phyloP scores from a whole-genome alignment of 2,329 filamentous ascomycete species.

The Aspergillus aculeatinus region DNA sequence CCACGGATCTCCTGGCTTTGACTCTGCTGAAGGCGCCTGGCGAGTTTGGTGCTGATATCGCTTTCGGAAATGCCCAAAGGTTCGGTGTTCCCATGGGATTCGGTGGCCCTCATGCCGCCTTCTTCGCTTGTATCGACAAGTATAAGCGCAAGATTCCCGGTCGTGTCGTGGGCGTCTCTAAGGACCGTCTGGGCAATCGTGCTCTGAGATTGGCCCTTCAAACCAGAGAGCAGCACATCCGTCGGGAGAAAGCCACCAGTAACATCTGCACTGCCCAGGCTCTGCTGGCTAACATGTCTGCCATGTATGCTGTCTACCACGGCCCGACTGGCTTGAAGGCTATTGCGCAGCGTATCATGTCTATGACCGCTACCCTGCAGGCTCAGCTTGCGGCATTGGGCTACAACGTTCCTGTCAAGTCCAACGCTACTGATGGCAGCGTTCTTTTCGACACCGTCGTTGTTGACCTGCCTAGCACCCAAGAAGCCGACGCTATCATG shows the following conservation, averaged over 20 bases:
- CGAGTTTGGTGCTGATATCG: slow-evolving; percentile 92
- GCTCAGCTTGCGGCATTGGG: slow-evolving; percentile 63
- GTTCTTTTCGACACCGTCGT: slow-evolving; percentile 79
- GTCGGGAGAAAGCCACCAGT: slow-evolving; percentile 93
- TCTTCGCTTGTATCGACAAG: slow-evolving; percentile 88
- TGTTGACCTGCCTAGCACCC: slow-evolving; percentile 56
- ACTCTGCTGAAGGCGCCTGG: slow-evolving; percentile 86
- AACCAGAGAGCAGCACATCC: slow-evolving; percentile 93
- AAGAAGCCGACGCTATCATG: slow-evolving; percentile 54
- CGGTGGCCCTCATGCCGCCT: slow-evolving; percentile 93
- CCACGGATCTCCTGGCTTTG: slow-evolving; percentile 83
- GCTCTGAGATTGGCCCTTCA: slow-evolving; percentile 84
- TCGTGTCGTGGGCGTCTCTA: slow-evolving; percentile 84
- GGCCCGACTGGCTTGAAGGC: slow-evolving; percentile 78
- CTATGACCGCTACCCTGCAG: slow-evolving; percentile 69
- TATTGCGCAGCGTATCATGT: slow-evolving; percentile 76
- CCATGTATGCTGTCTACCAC: slow-evolving; percentile 92
- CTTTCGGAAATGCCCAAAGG: slow-evolving; percentile 87
- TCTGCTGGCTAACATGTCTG: slow-evolving; percentile 90
- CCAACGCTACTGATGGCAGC: slow-evolving; percentile 55
- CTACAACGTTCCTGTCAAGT: slow-evolving; percentile 60
- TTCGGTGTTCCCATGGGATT: slow-evolving; percentile 90
- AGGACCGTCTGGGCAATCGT: slow-evolving; percentile 78
- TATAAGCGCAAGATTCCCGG: slow-evolving; percentile 94
- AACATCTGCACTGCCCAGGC: slow-evolving; percentile 97